phyloP scores from a whole-genome alignment of 495 filamentous ascomycete genomes.

The Bryoglossum gracile region DNA sequence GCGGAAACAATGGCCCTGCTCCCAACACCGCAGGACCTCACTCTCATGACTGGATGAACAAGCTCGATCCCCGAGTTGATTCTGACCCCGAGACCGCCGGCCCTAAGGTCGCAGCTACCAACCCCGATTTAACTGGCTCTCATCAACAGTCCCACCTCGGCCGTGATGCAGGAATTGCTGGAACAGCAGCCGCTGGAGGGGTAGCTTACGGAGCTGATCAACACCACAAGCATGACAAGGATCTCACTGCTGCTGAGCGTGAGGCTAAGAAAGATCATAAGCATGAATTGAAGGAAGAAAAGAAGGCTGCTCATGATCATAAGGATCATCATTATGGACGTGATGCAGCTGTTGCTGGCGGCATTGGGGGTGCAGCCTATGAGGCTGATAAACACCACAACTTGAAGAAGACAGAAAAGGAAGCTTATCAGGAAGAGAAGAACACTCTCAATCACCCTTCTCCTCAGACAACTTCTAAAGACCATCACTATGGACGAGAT shows the following conservation, averaged over 20 bases:
- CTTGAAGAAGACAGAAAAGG: not conserved
- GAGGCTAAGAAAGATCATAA: conserved; percentile 18
- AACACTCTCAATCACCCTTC: too few species aligned
- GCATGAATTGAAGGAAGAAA: conserved; percentile 13
- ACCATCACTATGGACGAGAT: conserved; percentile 16
- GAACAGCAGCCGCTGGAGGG: conserved; percentile 5
- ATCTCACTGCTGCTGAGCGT: conserved; percentile 5
- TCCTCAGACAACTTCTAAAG: not conserved
- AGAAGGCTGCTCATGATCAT: conserved; percentile 12
- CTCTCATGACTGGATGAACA: conserved; percentile 29
- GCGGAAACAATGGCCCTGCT: conserved; percentile 15
- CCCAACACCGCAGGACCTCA: conserved; percentile 32
- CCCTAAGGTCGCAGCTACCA: not conserved
- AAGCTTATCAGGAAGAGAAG: not conserved
- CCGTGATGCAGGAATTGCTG: conserved; percentile 9
- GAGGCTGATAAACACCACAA: too few species aligned
- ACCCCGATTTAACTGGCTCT: not conserved
- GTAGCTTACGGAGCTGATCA: conserved; percentile 12
- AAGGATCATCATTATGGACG: too few species aligned
- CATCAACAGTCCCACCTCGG: conserved; percentile 7
- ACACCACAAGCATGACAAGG: conserved; percentile 12
- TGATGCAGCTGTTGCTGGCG: not conserved
- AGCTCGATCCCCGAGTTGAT: conserved; percentile 32
- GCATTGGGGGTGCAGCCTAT: too few species aligned
- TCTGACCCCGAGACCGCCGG: not conserved